phyloP scores from a whole-genome alignment of 805 yeast species.

The Vanderwaltozyma polyspora region DNA sequence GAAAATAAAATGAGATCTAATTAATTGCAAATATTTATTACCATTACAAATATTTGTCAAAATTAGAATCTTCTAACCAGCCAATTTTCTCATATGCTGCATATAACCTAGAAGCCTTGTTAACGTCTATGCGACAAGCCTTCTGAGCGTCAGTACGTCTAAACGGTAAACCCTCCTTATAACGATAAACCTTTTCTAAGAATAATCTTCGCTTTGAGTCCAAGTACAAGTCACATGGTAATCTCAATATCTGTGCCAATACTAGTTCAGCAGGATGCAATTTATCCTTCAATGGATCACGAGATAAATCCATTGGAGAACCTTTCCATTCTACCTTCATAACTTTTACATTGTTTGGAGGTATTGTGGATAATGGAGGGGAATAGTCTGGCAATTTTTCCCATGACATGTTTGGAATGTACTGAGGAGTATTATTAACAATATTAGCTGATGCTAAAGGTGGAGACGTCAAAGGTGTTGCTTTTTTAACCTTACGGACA shows the following conservation, averaged over 20 bases:
- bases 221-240: slow-evolving; percentile 77
- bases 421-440: slow-evolving; percentile 22
- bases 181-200: slow-evolving; percentile 74
- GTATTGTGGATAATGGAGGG: slow-evolving; percentile 59
- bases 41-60: slow-evolving; percentile 37
- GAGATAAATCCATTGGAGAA: slow-evolving; percentile 81
- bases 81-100: slow-evolving; percentile 89
- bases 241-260: slow-evolving; percentile 77
- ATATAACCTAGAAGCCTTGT: slow-evolving; percentile 83
- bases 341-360: slow-evolving; percentile 51
- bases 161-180: slow-evolving; percentile 62
- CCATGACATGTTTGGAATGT: slow-evolving; percentile 45
- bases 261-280: slow-evolving; percentile 87
- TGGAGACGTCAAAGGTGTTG: slow-evolving; percentile 23
- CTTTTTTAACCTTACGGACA: slow-evolving; percentile 10
- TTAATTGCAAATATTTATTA: too few relatives aligned
- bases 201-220: slow-evolving; percentile 77
- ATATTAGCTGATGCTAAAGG: slow-evolving; percentile 23
- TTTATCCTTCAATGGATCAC: slow-evolving; percentile 60
- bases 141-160: slow-evolving; percentile 97
- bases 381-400: slow-evolving; percentile 70
- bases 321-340: slow-evolving; percentile 96
- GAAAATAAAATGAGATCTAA: too few relatives aligned
- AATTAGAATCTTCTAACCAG: slow-evolving; percentile 74
- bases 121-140: slow-evolving; percentile 94